Evolutionary conservation across 2,329 filamentous ascomycete species (phyloP).

Genomic region (Botrytis medusae): DNA sequence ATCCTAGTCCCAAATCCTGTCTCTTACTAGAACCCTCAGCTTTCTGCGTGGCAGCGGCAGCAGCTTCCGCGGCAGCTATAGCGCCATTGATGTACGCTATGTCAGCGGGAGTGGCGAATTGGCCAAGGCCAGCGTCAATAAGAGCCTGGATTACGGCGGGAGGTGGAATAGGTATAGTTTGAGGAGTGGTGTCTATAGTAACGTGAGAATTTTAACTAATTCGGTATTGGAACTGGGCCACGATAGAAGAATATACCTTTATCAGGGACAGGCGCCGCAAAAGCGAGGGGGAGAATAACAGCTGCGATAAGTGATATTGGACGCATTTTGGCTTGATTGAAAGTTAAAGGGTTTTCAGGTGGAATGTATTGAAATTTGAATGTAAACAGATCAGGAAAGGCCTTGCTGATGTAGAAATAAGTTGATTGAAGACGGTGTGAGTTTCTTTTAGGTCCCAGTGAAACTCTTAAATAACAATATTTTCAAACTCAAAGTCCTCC

Average conservation of each 20-base stretch:
- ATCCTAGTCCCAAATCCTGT: neutral
- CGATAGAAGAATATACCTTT: neutral
- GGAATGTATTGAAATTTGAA: neutral
- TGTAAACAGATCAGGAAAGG: neutral
- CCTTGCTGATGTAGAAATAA: neutral
- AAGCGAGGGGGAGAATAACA: neutral
- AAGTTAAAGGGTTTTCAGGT: neutral
- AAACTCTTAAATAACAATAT: neutral
- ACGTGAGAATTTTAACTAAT: neutral
- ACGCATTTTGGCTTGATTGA: neutral
- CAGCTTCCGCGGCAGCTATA: neutral
- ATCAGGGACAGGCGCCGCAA: slow-evolving; percentile 7
- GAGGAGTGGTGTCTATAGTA: neutral
- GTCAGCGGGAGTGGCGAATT: neutral
- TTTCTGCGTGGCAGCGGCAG: neutral
- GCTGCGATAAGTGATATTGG: neutral
- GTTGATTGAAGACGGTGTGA: neutral
- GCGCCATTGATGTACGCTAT: neutral
- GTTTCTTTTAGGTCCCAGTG: neutral
- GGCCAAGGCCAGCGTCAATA: neutral
- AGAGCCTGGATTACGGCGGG: neutral
- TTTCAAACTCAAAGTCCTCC: neutral
- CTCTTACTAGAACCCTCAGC: neutral
- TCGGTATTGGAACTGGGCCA: neutral
- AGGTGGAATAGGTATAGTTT: neutral